These are phyloP conservation scores for Plantago coronopus DNA, from an alignment of 305 asterid species.

Conservation along the genomic window DNA sequence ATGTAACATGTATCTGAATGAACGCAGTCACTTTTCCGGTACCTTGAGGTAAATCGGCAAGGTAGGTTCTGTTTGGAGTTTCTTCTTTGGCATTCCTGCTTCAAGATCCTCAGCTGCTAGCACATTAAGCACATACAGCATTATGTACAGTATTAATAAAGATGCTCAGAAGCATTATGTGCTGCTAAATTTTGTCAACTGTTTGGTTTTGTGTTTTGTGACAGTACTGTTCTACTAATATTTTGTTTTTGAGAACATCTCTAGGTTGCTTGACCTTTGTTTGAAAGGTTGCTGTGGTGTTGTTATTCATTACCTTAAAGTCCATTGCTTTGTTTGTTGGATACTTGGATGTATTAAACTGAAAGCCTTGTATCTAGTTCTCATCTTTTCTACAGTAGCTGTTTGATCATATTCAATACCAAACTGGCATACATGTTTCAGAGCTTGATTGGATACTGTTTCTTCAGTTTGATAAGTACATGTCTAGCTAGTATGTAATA, in stretches of 20 bases:
- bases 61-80: conserved; percentile 74
- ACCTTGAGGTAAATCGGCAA: conserved; percentile 94
- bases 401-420: background rate
- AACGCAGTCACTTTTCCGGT: background rate
- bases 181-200: background rate
- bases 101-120: conserved; percentile 82
- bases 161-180: background rate
- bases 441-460: background rate
- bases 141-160: background rate
- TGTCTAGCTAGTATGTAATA: background rate
- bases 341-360: too few relatives aligned
- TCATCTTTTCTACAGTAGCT: background rate
- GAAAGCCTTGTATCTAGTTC: background rate
- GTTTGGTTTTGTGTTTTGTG: too few relatives aligned
- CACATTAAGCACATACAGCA: conserved; percentile 5
- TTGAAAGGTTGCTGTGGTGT: too few relatives aligned
- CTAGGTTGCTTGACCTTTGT: too few relatives aligned
- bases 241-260: too few relatives aligned
- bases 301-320: too few relatives aligned
- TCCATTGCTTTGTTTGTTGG: too few relatives aligned
- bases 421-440: background rate
- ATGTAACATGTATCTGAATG: conserved; percentile 1
- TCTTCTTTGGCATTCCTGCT: conserved; percentile 69
- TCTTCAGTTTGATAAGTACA: background rate
- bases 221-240: too few relatives aligned